Percentiles rank a stretch among this genome's conserved stretches.
Conservation (phyloP, 75 land plant species). For the Cunninghamia lanceolata region DNA sequence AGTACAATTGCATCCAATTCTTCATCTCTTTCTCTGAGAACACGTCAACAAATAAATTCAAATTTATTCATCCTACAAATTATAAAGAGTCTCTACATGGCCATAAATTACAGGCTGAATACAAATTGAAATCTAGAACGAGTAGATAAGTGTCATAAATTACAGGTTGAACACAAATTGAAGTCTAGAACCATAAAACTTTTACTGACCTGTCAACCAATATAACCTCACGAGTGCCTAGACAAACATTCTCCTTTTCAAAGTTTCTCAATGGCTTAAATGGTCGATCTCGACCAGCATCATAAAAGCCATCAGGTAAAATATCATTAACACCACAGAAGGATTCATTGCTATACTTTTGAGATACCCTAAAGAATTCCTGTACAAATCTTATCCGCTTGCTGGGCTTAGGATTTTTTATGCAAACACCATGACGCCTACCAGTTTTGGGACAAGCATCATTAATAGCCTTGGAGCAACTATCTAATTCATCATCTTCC, state of each 20-base stretch:
- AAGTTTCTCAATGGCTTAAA: slow-evolving; percentile 60
- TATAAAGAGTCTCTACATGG: not conserved
- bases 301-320: slow-evolving; percentile 94
- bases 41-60: not conserved
- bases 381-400: slow-evolving; percentile 51
- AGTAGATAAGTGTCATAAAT: not conserved
- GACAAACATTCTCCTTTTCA: slow-evolving; percentile 49
- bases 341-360: slow-evolving; percentile 63
- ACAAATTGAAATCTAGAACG: not conserved
- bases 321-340: slow-evolving; percentile 69
- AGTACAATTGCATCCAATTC: slow-evolving; percentile 73
- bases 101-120: not conserved
- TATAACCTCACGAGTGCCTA: slow-evolving; percentile 87
- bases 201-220: slow-evolving; percentile 79
- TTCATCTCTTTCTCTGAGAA: slow-evolving; percentile 75
- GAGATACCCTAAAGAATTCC: slow-evolving; percentile 37
- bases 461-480: slow-evolving; percentile 19
- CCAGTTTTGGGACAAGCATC: slow-evolving; percentile 29
- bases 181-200: not conserved
- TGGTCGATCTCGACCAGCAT: slow-evolving; percentile 94
- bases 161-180: not conserved
- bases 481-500: slow-evolving; percentile 7
- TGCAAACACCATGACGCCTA: slow-evolving; percentile 60
- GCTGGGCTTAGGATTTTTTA: slow-evolving; percentile 77
- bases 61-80: not conserved